Base-by-base conservation (phyloP, 2,329 filamentous ascomycete species). In the Apiospora kogelbergensis region DNA sequence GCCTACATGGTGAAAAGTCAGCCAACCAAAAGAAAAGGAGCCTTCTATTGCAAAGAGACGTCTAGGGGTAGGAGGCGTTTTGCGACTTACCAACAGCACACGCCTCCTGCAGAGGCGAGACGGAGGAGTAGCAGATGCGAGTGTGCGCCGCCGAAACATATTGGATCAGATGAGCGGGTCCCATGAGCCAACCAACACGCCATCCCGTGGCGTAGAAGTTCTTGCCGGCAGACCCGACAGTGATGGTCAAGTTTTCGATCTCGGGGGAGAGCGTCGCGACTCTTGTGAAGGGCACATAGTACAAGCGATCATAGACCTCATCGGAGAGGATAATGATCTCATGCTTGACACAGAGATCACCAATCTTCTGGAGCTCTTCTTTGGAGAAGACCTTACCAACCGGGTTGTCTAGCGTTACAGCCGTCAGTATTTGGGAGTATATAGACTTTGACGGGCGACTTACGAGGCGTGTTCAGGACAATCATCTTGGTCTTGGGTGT, bases 171-270 rank as follows among this genome's bases (percentile, higher is more conserved):
- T 97, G 89, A 67, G 93, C 89, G 0, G 93, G 94, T 0, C 96
- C 96, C 77, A 98, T 96, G 45, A 99, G 85, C 90, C 95, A 99
- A 68, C 96, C 89, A 5, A 98, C 95, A 69, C 96, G 91, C 96
- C 96, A 99, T 64, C 96, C 96, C 0, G 96, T 99, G 68, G 93
- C 94, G 78, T 98, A 98, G 81, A 99, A 99, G 84, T 96, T 97
- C 87, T 99, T 99, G 75, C 96, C 96, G 1, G 94, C 96, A 0
- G 94, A 97, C 24, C 96, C 96, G 40, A 99, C 96, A 0, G 96
- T 98, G 65, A 99, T 82, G 5, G 96, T 98, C 73, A 97, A 86
- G 69, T 89, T 89, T 74, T 94, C 94, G 66, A 98, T 90, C 79
- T 98, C 94, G 0, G 95, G 94, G 0, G 94, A 97, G 22, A 99